Evolutionary conservation across 2,329 filamentous ascomycete species (phyloP), one percentile per base, ranked within the genome.

Genomic region (Colletotrichum siamense): DNA sequence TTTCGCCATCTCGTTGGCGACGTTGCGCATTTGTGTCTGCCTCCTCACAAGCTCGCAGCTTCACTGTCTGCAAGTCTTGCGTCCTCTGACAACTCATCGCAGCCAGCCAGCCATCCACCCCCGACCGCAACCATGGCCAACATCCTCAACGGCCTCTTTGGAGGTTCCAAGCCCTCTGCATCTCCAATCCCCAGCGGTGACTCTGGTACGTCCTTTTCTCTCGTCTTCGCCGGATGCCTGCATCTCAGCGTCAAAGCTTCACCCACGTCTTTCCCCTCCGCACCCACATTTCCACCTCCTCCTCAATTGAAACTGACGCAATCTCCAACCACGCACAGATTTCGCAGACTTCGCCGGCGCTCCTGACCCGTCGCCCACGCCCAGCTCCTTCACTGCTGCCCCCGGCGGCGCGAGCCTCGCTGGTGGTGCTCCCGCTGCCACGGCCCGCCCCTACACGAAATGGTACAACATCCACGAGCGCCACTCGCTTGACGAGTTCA

Each of bases 401-500:
- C 85, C 88, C 61, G 86, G 86, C 75, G 86, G 88, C 76, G 86
- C 89, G 78, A 84, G 89, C 75, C 85, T 84, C 44, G 85, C 86
- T 30, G 84, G 87, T 57, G 84, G 86, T 65, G 80, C 82, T 36
- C 82, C 85, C 22, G 89, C 90, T 76, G 88, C 87, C 61, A 88
- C 89, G 61, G 85, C 84, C 59, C 87, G 89, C 30, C 94, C 95
- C 16, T 98, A 94, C 85, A 98, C 96, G 68, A 95, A 95, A 89
- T 99, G 97, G 97, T 99, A 99, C 88, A 95, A 96, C 73, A 89
- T 99, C 77, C 97, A 98, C 91, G 96, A 99, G 91, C 95, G 97
- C 82, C 93, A 96, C 82, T 93, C 93, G 30, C 88, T 94, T 76
- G 90, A 90, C 82, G 97, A 99, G 85, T 99, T 99, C 90, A 93